phyloP scores from a whole-genome alignment of 208 protist genomes.

The Leptomonas pyrrhocoris region DNA sequence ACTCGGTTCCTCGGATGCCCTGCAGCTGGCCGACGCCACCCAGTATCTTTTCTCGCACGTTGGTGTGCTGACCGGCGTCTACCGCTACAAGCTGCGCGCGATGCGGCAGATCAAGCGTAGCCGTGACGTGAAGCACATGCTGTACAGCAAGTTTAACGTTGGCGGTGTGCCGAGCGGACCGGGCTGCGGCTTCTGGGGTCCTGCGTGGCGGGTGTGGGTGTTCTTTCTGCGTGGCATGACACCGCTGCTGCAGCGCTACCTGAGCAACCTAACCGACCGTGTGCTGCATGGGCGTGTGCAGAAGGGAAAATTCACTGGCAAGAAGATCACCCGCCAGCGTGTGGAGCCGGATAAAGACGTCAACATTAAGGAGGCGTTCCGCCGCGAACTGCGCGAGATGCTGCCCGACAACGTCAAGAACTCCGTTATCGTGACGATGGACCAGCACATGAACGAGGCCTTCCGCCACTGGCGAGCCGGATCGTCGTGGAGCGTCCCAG shows the following conservation, averaged over 20 bases:
- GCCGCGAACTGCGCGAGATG: constrained; percentile 99
- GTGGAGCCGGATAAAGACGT: constrained; percentile 99
- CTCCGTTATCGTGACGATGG: constrained; percentile 97
- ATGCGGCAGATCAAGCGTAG: constrained; percentile 99
- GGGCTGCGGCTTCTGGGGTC: constrained; percentile 99
- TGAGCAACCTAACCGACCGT: constrained; percentile 99
- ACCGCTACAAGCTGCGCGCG: constrained; percentile 99
- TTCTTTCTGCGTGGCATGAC: constrained; percentile 99
- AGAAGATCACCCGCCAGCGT: constrained; percentile 99
- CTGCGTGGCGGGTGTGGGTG: constrained; percentile 99
- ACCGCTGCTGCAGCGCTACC: constrained; percentile 99
- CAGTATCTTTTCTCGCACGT: constrained; percentile 99
- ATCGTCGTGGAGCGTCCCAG: constrained; percentile 99
- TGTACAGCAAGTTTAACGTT: constrained; percentile 99
- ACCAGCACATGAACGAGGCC: constrained; percentile 99
- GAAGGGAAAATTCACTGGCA: constrained; percentile 96
- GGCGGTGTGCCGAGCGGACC: constrained; percentile 99
- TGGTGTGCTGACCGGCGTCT: constrained; percentile 99
- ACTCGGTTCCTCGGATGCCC: constrained; percentile 98
- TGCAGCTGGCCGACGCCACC: constrained; percentile 99
- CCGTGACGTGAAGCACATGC: constrained; percentile 99
- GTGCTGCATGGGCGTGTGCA: constrained; percentile 98
- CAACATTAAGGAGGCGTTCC: constrained; percentile 99
- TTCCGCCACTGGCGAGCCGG: constrained; percentile 99
- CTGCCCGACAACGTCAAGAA: constrained; percentile 99